A percentile compares a stretch with the other conserved stretches of the same genome.
Conservation (phyloP, 176 grass and related monocot genomes). For the Oryza rufipogon region DNA sequence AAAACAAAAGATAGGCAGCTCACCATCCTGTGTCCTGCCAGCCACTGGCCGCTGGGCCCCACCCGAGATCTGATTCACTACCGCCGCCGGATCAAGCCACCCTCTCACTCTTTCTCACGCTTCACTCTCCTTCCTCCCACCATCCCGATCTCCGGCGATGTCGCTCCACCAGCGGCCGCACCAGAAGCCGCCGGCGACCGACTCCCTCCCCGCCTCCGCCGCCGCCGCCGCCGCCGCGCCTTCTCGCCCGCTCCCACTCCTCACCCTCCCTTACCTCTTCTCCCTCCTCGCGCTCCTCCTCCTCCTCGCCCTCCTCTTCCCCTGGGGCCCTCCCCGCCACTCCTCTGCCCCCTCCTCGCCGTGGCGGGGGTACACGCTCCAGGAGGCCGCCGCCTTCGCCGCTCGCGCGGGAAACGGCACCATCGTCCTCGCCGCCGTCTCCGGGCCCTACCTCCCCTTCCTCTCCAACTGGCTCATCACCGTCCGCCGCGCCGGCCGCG, state of each 20-base stretch:
- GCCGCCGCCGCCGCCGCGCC: conserved; percentile 12
- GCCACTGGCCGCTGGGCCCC: too few species aligned
- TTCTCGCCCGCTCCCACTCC: conserved; percentile 45
- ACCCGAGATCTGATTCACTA: too few species aligned
- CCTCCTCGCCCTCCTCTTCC: conserved; percentile 56
- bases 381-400: conserved; percentile 69
- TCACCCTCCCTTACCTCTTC: conserved; percentile 65
- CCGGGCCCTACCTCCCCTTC: conserved; percentile 85
- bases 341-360: conserved; percentile 12
- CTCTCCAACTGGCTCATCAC: conserved; percentile 98
- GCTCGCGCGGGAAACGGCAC: conserved; percentile 68
- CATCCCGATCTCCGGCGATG: conserved; percentile 47
- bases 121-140: not conserved
- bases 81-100: too few species aligned
- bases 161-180: conserved; percentile 76
- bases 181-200: conserved; percentile 50
- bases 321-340: conserved; percentile 38
- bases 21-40: too few species aligned
- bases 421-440: conserved; percentile 80
- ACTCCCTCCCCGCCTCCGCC: conserved; percentile 45
- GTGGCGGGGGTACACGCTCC: conserved; percentile 76
- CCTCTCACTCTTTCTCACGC: not conserved
- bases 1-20: too few species aligned
- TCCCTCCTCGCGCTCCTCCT: conserved; percentile 56
- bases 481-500: conserved; percentile 71